phyloP scores from a whole-genome alignment of 1,284 basidiomycete species.

The Leccinum holopus region DNA sequence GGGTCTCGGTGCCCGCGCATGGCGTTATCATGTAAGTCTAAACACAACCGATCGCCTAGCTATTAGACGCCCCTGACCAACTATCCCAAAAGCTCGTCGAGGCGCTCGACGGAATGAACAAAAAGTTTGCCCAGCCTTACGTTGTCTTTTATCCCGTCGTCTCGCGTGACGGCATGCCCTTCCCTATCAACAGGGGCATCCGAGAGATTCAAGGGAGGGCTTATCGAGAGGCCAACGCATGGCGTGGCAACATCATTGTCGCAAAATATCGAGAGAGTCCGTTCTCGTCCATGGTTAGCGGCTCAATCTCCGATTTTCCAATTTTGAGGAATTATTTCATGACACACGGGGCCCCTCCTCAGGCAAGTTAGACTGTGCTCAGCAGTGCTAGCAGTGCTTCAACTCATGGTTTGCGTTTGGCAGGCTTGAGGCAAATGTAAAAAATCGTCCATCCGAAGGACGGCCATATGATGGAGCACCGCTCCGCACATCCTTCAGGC shows the following conservation, averaged over 20 bases:
- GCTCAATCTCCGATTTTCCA: conserved; percentile 77
- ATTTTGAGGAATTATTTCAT: conserved; percentile 74
- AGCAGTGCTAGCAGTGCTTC: conserved; percentile 20
- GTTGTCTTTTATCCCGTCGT: conserved; percentile 73
- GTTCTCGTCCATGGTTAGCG: conserved; percentile 67
- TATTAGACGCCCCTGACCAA: conserved; percentile 19
- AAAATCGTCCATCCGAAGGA: conserved; percentile 3
- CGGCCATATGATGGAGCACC: conserved; percentile 1
- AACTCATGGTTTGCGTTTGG: conserved; percentile 30
- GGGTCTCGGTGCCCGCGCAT: conserved; percentile 60
- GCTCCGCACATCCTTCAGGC: conserved; percentile 4
- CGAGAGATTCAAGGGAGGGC: conserved; percentile 65
- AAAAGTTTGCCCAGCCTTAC: conserved; percentile 72
- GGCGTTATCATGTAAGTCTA: conserved; percentile 64
- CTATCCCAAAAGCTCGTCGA: conserved; percentile 56
- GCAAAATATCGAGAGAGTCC: conserved; percentile 71
- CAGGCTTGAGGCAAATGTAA: conserved; percentile 32
- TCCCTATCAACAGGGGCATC: conserved; percentile 72
- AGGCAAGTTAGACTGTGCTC: conserved; percentile 33
- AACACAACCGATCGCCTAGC: conserved; percentile 2
- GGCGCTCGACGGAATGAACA: conserved; percentile 73
- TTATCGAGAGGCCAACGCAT: conserved; percentile 61
- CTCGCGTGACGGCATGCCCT: conserved; percentile 74
- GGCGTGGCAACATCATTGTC: conserved; percentile 75
- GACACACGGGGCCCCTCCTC: conserved; percentile 53